phyloP scores from a whole-genome alignment of 768 basidiomycete species.

The Filobasidium floriforme region DNA sequence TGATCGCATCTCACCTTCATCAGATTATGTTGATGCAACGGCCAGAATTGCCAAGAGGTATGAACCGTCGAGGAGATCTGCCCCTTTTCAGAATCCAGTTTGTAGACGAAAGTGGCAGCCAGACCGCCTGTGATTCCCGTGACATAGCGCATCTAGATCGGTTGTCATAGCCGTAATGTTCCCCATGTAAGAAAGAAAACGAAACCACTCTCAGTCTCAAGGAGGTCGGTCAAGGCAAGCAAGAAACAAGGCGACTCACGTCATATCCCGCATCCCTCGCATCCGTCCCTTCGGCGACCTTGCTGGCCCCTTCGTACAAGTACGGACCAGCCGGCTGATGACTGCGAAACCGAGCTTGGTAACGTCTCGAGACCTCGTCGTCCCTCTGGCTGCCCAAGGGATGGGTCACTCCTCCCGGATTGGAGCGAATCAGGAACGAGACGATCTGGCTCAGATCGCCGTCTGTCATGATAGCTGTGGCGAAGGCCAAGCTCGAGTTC shows the following conservation, averaged over 20 bases:
- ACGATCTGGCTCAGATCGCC: not conserved
- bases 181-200: not conserved
- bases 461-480: not conserved
- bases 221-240: too few relatives aligned
- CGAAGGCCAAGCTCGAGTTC: not conserved
- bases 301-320: not conserved
- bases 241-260: not conserved
- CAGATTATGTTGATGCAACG: not conserved
- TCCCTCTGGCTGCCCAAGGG: not conserved
- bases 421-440: not conserved
- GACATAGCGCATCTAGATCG: not conserved
- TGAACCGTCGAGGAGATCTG: not conserved
- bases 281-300: not conserved
- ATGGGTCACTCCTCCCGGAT: not conserved
- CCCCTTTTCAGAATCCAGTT: not conserved
- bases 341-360: not conserved
- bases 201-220: not conserved
- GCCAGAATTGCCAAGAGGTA: conserved; percentile 4
- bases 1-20: not conserved
- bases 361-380: not conserved
- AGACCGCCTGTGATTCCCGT: not conserved
- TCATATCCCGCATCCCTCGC: not conserved
- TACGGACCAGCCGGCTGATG: not conserved
- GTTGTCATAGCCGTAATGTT: too few relatives aligned
- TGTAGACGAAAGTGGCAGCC: not conserved